Percentiles rank a stretch among this genome's conserved stretches.
Evolutionary conservation across 345 rosid species (phyloP).

Genomic region (Erucastrum elatum): DNA sequence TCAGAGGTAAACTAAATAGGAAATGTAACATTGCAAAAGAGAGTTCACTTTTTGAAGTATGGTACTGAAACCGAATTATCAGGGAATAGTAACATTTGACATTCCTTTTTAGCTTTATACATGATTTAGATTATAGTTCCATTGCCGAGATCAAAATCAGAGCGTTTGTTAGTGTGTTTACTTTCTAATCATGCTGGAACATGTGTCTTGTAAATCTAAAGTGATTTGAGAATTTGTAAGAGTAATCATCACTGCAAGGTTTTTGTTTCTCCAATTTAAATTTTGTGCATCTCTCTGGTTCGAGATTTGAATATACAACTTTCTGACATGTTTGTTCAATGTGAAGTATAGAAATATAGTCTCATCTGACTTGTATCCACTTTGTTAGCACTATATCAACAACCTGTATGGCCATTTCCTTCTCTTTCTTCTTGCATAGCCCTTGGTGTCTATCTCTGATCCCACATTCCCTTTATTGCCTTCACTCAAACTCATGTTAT

Average conservation of each 20-base stretch:
- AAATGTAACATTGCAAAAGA: slow-evolving; percentile 27
- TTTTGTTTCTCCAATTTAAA: not conserved
- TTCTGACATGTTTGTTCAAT: not conserved
- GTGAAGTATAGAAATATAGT: slow-evolving; percentile 18
- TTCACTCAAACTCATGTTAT: slow-evolving; percentile 81
- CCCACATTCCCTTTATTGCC: slow-evolving; percentile 48
- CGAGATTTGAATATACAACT: not conserved
- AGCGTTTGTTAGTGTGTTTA: slow-evolving; percentile 29
- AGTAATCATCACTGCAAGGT: not conserved
- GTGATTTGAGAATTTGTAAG: slow-evolving; percentile 8
- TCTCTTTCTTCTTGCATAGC: slow-evolving; percentile 51
- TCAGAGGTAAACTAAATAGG: slow-evolving; percentile 42
- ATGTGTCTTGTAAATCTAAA: slow-evolving; percentile 21
- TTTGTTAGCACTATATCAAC: slow-evolving; percentile 64
- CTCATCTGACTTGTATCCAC: slow-evolving; percentile 53
- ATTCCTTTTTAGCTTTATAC: slow-evolving; percentile 10
- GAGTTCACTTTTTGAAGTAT: not conserved
- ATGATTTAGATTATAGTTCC: slow-evolving; percentile 28
- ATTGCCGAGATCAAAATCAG: slow-evolving; percentile 29
- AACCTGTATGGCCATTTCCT: slow-evolving; percentile 63
- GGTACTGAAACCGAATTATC: not conserved
- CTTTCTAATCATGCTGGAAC: slow-evolving; percentile 23
- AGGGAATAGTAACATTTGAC: slow-evolving; percentile 15
- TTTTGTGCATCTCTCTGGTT: not conserved
- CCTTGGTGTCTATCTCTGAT: slow-evolving; percentile 41